phyloP scores from a whole-genome alignment of 2,329 filamentous ascomycete species.

The Aaosphaeria arxii region DNA sequence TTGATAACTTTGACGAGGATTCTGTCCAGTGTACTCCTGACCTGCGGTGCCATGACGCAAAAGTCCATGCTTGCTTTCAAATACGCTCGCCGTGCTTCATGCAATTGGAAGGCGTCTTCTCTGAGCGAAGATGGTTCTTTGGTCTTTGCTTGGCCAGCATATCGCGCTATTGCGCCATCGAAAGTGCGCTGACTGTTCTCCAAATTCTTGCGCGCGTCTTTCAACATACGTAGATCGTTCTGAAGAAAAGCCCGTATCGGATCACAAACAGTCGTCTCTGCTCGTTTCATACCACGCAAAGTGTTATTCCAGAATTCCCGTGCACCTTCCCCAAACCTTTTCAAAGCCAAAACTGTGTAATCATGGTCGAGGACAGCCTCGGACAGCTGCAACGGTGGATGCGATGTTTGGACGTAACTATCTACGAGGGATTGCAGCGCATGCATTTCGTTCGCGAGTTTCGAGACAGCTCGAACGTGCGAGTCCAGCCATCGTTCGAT shows the following conservation, averaged over 20 bases:
- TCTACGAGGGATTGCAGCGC: constrained; percentile 78
- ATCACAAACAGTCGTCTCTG: constrained; percentile 74
- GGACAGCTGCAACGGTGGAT: constrained; percentile 70
- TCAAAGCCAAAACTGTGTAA: constrained; percentile 85
- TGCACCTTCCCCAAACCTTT: constrained; percentile 78
- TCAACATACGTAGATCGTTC: constrained; percentile 80
- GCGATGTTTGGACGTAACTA: constrained; percentile 69
- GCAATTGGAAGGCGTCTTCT: constrained; percentile 93
- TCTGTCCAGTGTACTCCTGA: constrained; percentile 80
- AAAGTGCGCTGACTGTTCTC: constrained; percentile 81
- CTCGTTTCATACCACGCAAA: constrained; percentile 69
- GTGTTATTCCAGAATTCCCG: constrained; percentile 84
- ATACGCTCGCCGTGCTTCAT: constrained; percentile 88
- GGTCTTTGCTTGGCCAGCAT: constrained; percentile 80
- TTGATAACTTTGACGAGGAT: constrained; percentile 79
- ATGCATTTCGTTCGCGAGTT: constrained; percentile 63
- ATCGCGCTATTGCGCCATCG: constrained; percentile 77
- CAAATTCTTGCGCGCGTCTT: constrained; percentile 73
- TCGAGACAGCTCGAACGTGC: constrained; percentile 61
- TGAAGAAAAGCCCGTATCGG: constrained; percentile 76
- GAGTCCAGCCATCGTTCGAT: constrained; percentile 89
- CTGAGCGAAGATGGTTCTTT: constrained; percentile 89
- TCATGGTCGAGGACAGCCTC: constrained; percentile 92
- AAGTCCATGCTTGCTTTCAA: constrained; percentile 92
- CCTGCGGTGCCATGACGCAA: constrained; percentile 80